Evolutionary conservation across 176 grass and related monocot genomes (phyloP).

Genomic region (Cenchrus fungigraminus): DNA sequence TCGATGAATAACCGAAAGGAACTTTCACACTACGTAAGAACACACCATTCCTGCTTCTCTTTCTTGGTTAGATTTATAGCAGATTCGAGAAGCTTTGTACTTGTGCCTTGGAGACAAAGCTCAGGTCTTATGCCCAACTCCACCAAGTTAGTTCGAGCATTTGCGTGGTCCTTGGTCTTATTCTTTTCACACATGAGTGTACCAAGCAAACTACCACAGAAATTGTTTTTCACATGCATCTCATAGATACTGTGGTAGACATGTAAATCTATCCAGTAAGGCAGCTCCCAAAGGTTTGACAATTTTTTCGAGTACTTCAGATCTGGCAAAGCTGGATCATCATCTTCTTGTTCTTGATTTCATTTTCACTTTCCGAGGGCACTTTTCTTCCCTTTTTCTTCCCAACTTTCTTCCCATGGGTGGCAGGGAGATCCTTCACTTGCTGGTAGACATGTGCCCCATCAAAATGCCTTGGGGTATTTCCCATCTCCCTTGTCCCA

Average conservation of each 20-base stretch:
- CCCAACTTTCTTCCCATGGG: too few relatives aligned
- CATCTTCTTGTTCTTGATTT: too few relatives aligned
- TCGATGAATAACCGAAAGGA: background rate
- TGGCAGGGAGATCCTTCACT: too few relatives aligned
- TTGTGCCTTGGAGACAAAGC: background rate
- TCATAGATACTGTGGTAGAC: too few relatives aligned
- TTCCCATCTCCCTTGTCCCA: too few relatives aligned
- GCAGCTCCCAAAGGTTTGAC: background rate
- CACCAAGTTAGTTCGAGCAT: background rate
- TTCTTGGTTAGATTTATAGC: background rate
- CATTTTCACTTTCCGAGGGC: too few relatives aligned
- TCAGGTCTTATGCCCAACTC: background rate
- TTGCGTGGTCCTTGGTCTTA: background rate
- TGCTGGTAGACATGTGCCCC: too few relatives aligned
- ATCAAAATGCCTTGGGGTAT: too few relatives aligned
- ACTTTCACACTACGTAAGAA: background rate
- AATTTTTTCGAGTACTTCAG: background rate
- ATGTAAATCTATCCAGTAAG: background rate
- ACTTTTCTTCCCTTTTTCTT: too few relatives aligned
- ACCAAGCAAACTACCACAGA: background rate
- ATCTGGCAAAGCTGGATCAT: background rate
- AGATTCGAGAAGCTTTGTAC: background rate
- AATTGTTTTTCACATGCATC: background rate
- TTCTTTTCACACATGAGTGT: background rate
- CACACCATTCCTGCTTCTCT: background rate